Percentiles rank a stretch among this genome's conserved stretches.
Conservation (phyloP, 2,329 filamentous ascomycete genomes). For the Calonectria montana region DNA sequence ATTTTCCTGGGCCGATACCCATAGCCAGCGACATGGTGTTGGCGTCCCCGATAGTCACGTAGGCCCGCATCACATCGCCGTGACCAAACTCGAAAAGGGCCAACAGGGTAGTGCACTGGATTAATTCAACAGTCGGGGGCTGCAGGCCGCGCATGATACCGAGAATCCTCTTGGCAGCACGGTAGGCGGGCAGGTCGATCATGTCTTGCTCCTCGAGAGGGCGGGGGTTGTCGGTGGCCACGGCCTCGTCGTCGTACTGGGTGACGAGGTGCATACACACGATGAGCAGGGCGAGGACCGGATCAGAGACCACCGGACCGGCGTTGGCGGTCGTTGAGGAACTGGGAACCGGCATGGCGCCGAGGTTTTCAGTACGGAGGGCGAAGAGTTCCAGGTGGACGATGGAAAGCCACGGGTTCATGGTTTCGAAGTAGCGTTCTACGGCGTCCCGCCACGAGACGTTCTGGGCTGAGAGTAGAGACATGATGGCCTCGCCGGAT, state of each 20-base stretch:
- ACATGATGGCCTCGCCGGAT: constrained; percentile 52
- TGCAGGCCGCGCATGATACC: constrained; percentile 49
- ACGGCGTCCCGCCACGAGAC: constrained; percentile 52
- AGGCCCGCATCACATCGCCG: constrained; percentile 54
- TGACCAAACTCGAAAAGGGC: constrained; percentile 59
- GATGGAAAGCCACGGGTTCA: constrained; percentile 56
- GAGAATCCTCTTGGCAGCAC: constrained; percentile 52
- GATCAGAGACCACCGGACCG: constrained; percentile 32
- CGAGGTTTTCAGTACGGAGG: constrained; percentile 38
- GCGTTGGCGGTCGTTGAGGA: background rate
- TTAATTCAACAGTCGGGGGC: constrained; percentile 51
- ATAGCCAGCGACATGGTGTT: constrained; percentile 51
- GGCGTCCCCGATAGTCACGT: constrained; percentile 55
- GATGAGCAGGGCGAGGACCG: constrained; percentile 52
- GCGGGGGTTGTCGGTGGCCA: constrained; percentile 32
- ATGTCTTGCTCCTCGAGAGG: constrained; percentile 50
- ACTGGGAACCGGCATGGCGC: constrained; percentile 9
- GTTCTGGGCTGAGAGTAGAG: constrained; percentile 48
- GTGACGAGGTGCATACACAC: constrained; percentile 57
- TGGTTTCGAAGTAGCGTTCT: constrained; percentile 52
- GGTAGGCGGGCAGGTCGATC: constrained; percentile 53
- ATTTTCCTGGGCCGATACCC: constrained; percentile 51
- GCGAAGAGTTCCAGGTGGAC: constrained; percentile 54
- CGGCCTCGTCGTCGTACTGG: constrained; percentile 51
- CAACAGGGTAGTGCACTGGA: constrained; percentile 55